Evolutionary conservation across 176 grass and related monocot species (phyloP).

Genomic region (Ampelocalamus luodianensis): DNA sequence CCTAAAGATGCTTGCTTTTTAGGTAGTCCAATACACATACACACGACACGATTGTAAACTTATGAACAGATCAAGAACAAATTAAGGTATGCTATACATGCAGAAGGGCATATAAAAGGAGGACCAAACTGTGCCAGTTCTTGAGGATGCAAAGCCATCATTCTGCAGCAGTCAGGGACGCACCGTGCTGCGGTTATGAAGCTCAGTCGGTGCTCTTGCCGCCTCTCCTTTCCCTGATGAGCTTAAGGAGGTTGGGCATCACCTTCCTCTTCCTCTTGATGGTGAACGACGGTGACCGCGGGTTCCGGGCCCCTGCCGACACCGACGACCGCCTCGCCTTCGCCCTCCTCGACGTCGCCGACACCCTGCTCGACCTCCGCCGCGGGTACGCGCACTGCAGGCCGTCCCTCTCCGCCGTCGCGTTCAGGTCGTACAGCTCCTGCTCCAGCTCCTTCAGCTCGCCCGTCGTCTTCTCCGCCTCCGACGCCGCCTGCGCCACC

Average conservation of each 20-base stretch:
- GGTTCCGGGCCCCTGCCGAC: constrained; percentile 37
- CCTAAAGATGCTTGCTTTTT: neutral
- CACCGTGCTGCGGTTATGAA: neutral
- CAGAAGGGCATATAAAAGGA: neutral
- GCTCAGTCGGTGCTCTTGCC: constrained; percentile 17
- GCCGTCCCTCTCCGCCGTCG: constrained; percentile 42
- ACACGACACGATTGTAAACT: neutral
- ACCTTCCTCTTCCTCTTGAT: constrained; percentile 81
- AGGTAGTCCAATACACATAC: neutral
- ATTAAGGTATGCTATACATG: neutral
- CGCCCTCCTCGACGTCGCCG: constrained; percentile 47
- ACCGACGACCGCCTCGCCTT: constrained; percentile 48
- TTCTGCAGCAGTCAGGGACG: neutral
- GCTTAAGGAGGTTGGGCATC: constrained; percentile 79
- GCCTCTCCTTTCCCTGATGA: constrained; percentile 54
- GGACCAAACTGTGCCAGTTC: neutral
- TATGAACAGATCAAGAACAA: neutral
- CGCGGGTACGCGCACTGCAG: constrained; percentile 40
- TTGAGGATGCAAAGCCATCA: neutral
- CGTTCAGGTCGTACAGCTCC: constrained; percentile 55
- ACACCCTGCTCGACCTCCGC: constrained; percentile 53
- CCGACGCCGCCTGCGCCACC: constrained; percentile 31
- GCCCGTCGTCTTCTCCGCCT: constrained; percentile 36
- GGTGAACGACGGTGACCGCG: constrained; percentile 63
- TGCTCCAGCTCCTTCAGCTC: constrained; percentile 47